phyloP scores from a whole-genome alignment of 345 rosid genomes.

The Sisymbrium irio region DNA sequence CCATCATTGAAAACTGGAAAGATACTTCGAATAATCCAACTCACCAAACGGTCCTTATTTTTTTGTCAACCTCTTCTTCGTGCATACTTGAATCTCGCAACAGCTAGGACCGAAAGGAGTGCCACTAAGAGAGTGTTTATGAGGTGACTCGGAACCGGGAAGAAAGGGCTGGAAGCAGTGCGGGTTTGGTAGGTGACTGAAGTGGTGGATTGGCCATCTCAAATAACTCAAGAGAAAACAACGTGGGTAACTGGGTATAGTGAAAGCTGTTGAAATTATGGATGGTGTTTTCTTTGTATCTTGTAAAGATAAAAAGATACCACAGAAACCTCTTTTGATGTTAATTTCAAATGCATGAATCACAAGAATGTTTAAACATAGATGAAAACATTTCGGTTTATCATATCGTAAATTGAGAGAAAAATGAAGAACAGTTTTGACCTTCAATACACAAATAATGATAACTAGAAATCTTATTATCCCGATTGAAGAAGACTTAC shows the following conservation, averaged over 20 bases:
- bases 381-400: not conserved
- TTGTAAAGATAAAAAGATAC: not conserved
- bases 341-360: not conserved
- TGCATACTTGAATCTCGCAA: conserved; percentile 25
- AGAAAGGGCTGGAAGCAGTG: conserved; percentile 34
- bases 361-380: too few relatives aligned
- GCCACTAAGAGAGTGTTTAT: conserved; percentile 1
- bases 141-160: conserved; percentile 18
- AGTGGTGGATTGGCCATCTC: conserved; percentile 16
- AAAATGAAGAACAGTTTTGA: not conserved
- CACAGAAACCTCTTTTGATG: too few relatives aligned
- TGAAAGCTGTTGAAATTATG: too few relatives aligned
- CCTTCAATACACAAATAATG: not conserved
- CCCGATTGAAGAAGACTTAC: not conserved
- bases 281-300: too few relatives aligned
- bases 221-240: not conserved
- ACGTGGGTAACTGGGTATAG: too few relatives aligned
- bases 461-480: conserved; percentile 6
- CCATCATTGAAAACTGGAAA: not conserved
- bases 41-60: not conserved
- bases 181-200: conserved; percentile 17
- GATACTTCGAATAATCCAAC: not conserved
- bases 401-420: not conserved
- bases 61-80: not conserved
- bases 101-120: conserved; percentile 18